Percentiles rank a stretch among this genome's conserved stretches.
Conservation (phyloP, 169 alveolate genomes). For the Eimeria tenella region DNA sequence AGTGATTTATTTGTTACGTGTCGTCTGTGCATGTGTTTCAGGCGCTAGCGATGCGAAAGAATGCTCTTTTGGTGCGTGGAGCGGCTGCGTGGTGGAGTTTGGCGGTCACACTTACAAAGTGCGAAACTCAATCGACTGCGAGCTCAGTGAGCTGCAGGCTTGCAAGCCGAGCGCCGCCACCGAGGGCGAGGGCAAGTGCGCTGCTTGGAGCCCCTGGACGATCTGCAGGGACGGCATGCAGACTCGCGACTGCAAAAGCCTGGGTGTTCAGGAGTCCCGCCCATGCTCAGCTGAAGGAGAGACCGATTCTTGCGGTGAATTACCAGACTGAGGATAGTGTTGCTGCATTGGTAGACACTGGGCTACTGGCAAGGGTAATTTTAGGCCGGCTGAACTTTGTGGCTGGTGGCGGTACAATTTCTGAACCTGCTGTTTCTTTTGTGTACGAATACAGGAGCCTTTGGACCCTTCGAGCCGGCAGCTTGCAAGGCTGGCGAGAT, state of each 20-base stretch:
- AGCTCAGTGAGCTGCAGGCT: background rate
- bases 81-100: background rate
- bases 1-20: background rate
- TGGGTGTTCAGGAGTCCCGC: conserved; percentile 4
- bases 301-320: background rate
- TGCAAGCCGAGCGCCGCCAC: background rate
- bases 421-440: no score
- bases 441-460: background rate
- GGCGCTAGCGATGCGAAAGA: background rate
- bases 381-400: no score
- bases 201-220: conserved; percentile 51
- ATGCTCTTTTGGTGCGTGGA: background rate
- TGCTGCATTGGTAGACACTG: no score
- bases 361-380: no score
- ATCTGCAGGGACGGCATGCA: conserved; percentile 26
- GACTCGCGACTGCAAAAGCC: background rate
- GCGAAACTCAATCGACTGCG: conserved; percentile 18
- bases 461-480: conserved; percentile 35
- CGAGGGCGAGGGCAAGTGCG: conserved; percentile 17
- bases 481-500: conserved; percentile 9
- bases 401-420: no score
- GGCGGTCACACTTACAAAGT: background rate
- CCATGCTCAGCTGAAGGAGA: conserved; percentile 25
- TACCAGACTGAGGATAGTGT: no score
- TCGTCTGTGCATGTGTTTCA: background rate